Evolutionary conservation across 2,329 filamentous ascomycete species (phyloP).

Genomic region (Aspergillus sclerotialis): DNA sequence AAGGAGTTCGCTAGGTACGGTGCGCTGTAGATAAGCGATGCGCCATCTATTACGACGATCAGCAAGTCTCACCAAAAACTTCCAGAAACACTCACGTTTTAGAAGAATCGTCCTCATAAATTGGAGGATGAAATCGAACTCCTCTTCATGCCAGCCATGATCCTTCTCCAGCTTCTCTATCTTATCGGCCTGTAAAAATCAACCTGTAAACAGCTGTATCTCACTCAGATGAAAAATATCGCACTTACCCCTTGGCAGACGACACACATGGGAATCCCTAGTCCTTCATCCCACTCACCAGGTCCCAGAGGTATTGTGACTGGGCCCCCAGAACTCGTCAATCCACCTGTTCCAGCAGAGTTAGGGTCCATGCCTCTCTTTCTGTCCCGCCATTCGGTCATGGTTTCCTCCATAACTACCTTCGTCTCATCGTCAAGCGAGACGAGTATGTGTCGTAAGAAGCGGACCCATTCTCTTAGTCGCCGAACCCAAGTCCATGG

Average conservation of each 20-base stretch:
- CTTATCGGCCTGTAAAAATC: constrained; percentile 60
- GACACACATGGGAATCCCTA: constrained; percentile 81
- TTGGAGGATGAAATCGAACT: constrained; percentile 93
- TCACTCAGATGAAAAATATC: background rate
- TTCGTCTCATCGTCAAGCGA: constrained; percentile 70
- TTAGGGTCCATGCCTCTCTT: constrained; percentile 56
- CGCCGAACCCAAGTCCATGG: constrained; percentile 90
- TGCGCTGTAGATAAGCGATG: constrained; percentile 77
- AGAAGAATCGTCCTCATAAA: constrained; percentile 83
- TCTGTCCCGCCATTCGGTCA: constrained; percentile 70
- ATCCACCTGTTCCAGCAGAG: constrained; percentile 48
- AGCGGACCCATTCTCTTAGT: constrained; percentile 79
- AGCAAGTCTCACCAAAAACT: constrained; percentile 1
- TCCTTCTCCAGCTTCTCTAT: constrained; percentile 88
- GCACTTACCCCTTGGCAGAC: constrained; percentile 83
- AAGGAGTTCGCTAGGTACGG: constrained; percentile 70
- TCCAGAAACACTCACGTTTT: constrained; percentile 57
- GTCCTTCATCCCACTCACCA: constrained; percentile 86
- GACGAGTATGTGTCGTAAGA: constrained; percentile 69
- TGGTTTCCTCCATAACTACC: constrained; percentile 78
- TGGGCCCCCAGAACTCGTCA: constrained; percentile 57
- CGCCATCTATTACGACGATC: constrained; percentile 54
- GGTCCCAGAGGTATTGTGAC: constrained; percentile 71
- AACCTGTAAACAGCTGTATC: constrained; percentile 11
- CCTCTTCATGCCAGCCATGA: constrained; percentile 87